Evolutionary conservation across 164 flowering plant genomes (phyloP).

Genomic region (Paratinospora sagittata): DNA sequence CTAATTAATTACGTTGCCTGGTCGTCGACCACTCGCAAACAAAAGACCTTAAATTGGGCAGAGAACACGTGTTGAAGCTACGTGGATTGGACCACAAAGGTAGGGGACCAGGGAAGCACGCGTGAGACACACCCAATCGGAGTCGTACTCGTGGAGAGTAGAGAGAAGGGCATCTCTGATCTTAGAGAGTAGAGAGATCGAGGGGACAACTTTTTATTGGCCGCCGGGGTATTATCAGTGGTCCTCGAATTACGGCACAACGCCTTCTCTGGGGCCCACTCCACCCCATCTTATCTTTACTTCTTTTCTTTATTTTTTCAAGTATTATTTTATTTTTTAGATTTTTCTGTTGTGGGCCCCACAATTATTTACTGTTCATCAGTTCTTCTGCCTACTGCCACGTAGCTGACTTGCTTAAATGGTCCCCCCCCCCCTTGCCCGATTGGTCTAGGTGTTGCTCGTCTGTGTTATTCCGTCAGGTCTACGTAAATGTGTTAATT

Average conservation of each 20-base stretch:
- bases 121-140: background rate
- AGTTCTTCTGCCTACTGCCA: background rate
- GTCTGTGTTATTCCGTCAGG: background rate
- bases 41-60: constrained; percentile 5
- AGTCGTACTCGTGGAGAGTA: background rate
- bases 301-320: background rate
- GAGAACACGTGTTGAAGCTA: constrained; percentile 18
- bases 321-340: background rate
- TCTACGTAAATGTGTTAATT: background rate
- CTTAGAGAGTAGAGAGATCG: too few relatives aligned
- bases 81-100: constrained; percentile 17
- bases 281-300: background rate
- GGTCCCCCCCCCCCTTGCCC: background rate
- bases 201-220: too few relatives aligned
- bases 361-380: background rate
- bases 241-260: background rate
- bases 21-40: constrained; percentile 9
- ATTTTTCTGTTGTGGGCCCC: background rate
- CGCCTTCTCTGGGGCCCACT: background rate
- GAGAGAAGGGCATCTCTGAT: background rate
- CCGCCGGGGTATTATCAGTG: background rate
- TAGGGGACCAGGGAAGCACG: constrained; percentile 8
- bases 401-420: background rate
- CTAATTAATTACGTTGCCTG: constrained; percentile 2
- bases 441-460: background rate